These are phyloP conservation scores for Cyclospora cayetanensis DNA, from an alignment of 169 alveolate species.

Conservation along the genomic window DNA sequence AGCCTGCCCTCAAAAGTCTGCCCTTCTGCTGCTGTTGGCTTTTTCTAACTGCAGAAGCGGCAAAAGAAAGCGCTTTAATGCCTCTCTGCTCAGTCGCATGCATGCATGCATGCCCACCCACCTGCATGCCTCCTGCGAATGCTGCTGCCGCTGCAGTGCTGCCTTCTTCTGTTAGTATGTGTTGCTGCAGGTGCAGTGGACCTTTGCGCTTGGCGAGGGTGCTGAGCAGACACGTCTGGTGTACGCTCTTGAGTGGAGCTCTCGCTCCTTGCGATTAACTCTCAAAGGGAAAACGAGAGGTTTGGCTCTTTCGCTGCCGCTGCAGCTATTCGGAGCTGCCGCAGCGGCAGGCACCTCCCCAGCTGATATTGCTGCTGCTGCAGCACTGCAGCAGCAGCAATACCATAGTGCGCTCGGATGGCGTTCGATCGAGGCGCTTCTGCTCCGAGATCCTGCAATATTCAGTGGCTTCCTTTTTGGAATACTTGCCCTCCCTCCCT, in stretches of 20 bases:
- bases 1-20: too few relatives aligned
- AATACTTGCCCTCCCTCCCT: neutral
- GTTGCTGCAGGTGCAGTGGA: slow-evolving; percentile 17
- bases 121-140: neutral
- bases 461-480: neutral
- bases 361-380: neutral
- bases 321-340: neutral
- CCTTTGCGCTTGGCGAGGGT: neutral
- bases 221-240: neutral
- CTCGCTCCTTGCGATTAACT: neutral
- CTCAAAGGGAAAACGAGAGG: neutral
- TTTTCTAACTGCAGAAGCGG: neutral
- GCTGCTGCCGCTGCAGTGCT: neutral
- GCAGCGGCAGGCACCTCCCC: neutral
- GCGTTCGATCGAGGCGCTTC: neutral
- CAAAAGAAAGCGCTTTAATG: too few relatives aligned
- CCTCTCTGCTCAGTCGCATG: too few relatives aligned
- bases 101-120: too few relatives aligned
- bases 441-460: neutral
- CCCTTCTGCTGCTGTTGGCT: neutral
- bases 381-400: neutral
- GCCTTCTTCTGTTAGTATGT: neutral
- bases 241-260: neutral
- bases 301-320: neutral
- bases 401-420: neutral